Base-by-base conservation (phyloP, 139 green algal species). In the Chlamydomonas schloesseri region DNA sequence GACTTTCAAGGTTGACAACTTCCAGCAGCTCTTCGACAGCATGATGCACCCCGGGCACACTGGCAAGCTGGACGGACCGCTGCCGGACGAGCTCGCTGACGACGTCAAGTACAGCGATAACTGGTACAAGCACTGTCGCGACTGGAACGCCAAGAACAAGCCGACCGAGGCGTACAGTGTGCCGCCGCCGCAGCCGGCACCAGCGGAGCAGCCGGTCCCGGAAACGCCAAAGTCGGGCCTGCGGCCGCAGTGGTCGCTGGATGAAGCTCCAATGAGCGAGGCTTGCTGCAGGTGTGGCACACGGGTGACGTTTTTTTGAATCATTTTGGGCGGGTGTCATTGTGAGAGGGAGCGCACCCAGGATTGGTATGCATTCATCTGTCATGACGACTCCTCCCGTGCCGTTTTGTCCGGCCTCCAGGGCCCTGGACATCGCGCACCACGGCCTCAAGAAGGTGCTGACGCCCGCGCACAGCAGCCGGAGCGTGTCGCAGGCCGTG, bases 51-150 rank as follows among this genome's bases (percentile, higher is more conserved):
- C 81, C 26, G 69, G 81, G 6, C 1, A 46, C 14, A 6, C 81
- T 29, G 55, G 69, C 34, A 87, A 87, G 81, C 81, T 87, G 53
- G 81, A 87, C 69, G 81, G 81, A 15, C 81, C 81, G 24, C 70
- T 87, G 34, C 69, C 81, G 26, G n/a, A 79, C 28, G 81, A 87
- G 69, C 81, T 87, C 28, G 34, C 81, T 0, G 81, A 87, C 26
- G 81, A 87, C 14, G 3, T 80, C 24, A 70, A 70, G 20, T 79
- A 87, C 53, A 33, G 62, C 33, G 55, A 79, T 36, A 23, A 36
- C 34, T 87, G 68, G 69, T 42, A 71, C 81, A 47, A 46, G 53
- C 69, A 87, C 53, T 72, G 69, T 55, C 69, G 69, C 53, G 69
- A 72, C 69, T 86, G 80, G 80, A 86, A 86, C 68, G 17, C 8